Conservation (phyloP, 768 basidiomycete genomes). For the Lentinula detonsa region DNA sequence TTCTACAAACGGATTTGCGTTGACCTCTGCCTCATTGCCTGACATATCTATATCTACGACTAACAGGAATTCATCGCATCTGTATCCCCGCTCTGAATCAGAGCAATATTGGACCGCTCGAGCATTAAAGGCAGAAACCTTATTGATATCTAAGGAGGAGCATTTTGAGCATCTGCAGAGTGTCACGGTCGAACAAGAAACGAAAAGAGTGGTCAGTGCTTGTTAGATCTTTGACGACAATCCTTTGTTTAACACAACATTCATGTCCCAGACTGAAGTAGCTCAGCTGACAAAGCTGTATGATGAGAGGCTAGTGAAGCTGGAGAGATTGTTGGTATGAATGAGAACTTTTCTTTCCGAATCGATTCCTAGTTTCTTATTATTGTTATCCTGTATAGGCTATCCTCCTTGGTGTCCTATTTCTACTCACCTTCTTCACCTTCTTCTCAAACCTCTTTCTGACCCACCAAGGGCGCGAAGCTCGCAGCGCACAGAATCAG, state of each 20-base stretch:
- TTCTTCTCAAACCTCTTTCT: slow-evolving; percentile 23
- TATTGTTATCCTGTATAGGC: neutral
- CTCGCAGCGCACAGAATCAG: slow-evolving; percentile 8
- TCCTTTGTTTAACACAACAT: neutral
- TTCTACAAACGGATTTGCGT: neutral
- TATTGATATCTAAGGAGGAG: slow-evolving; percentile 40
- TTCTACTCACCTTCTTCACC: slow-evolving; percentile 27
- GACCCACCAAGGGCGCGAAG: slow-evolving; percentile 27
- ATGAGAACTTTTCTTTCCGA: neutral
- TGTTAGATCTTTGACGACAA: neutral
- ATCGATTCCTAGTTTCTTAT: neutral
- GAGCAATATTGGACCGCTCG: slow-evolving; percentile 69
- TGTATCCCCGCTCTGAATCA: slow-evolving; percentile 8
- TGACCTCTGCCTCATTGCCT: neutral
- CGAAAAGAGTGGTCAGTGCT: slow-evolving; percentile 39
- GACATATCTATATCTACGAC: neutral
- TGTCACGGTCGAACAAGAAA: slow-evolving; percentile 33
- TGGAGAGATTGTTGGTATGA: slow-evolving; percentile 48
- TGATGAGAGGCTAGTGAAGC: slow-evolving; percentile 38
- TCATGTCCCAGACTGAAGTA: slow-evolving; percentile 34
- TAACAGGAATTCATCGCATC: neutral
- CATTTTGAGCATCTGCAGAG: slow-evolving; percentile 46
- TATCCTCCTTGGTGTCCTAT: slow-evolving; percentile 15
- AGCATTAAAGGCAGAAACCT: slow-evolving; percentile 58
- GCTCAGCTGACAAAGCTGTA: slow-evolving; percentile 30